Percentiles rank a stretch among this genome's conserved stretches.
These are phyloP conservation scores for Stereum hirsutum DNA, from an alignment of 1,284 basidiomycete genomes.

Conservation along the genomic window DNA sequence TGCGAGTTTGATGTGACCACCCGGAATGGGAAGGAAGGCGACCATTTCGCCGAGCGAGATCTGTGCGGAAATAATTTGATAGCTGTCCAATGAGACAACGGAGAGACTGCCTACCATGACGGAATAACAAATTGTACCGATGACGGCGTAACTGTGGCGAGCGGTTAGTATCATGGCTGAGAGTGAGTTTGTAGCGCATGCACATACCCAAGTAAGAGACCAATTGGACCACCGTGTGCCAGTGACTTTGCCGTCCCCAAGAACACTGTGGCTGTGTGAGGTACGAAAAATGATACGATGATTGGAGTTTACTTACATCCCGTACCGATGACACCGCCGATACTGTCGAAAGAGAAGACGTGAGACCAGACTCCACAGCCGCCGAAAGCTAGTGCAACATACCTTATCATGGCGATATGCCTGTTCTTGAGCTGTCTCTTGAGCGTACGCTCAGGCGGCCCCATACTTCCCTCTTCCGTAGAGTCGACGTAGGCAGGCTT, in stretches of 20 bases:
- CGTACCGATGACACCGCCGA: conserved; percentile 61
- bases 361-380: too few species aligned
- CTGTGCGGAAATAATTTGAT: conserved; percentile 16
- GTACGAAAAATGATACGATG: too few species aligned
- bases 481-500: conserved; percentile 6
- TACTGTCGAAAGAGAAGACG: conserved; percentile 19
- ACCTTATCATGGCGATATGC: conserved; percentile 31
- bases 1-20: conserved; percentile 61
- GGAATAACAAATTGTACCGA: conserved; percentile 56
- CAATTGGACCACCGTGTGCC: conserved; percentile 44
- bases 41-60: conserved; percentile 54
- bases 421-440: conserved; percentile 28
- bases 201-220: conserved; percentile 59
- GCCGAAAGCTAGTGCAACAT: conserved; percentile 3
- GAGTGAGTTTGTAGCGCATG: too few species aligned
- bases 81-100: background rate
- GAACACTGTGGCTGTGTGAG: too few species aligned
- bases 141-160: too few species aligned
- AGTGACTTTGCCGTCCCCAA: conserved; percentile 47
- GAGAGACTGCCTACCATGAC: conserved; percentile 22
- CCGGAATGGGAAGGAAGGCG: conserved; percentile 59
- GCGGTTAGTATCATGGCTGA: too few species aligned
- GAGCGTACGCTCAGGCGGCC: conserved; percentile 11
- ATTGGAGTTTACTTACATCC: too few species aligned
- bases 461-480: conserved; percentile 7